Evolutionary conservation across 2,329 filamentous ascomycete genomes (phyloP).

Genomic region (Pezicula radicicola): DNA sequence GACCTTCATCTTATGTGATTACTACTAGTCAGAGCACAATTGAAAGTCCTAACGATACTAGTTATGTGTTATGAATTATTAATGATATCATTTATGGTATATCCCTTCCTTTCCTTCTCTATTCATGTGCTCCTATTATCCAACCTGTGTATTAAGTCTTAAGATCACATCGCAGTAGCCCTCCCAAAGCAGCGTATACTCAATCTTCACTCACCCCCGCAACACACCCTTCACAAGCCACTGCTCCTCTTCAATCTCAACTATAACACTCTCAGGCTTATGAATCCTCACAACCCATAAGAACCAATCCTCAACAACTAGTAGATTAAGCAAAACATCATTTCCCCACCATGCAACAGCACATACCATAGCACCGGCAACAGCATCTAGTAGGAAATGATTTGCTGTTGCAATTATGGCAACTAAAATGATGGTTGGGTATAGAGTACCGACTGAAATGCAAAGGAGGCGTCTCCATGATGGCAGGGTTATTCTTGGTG

Average conservation of each 20-base stretch:
- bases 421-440: slow-evolving; percentile 59
- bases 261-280: slow-evolving; percentile 44
- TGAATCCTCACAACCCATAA: slow-evolving; percentile 59
- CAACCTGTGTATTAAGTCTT: too few relatives aligned
- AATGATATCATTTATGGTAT: too few relatives aligned
- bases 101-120: too few relatives aligned
- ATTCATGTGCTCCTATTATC: too few relatives aligned
- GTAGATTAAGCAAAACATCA: slow-evolving; percentile 51
- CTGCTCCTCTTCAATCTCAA: slow-evolving; percentile 6
- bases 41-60: too few relatives aligned
- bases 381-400: slow-evolving; percentile 63
- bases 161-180: too few relatives aligned
- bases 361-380: slow-evolving; percentile 61
- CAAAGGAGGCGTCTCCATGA: slow-evolving; percentile 49
- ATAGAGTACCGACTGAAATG: slow-evolving; percentile 53
- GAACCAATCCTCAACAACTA: slow-evolving; percentile 64
- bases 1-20: too few relatives aligned
- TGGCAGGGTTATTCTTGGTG: slow-evolving; percentile 35
- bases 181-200: too few relatives aligned
- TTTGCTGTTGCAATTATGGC: slow-evolving; percentile 62
- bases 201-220: too few relatives aligned
- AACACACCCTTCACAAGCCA: not conserved
- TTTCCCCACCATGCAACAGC: slow-evolving; percentile 54
- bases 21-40: too few relatives aligned
- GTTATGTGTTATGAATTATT: too few relatives aligned